Evolutionary conservation across 257 asterid species (phyloP).

Genomic region (Solanum pinnatisectum): DNA sequence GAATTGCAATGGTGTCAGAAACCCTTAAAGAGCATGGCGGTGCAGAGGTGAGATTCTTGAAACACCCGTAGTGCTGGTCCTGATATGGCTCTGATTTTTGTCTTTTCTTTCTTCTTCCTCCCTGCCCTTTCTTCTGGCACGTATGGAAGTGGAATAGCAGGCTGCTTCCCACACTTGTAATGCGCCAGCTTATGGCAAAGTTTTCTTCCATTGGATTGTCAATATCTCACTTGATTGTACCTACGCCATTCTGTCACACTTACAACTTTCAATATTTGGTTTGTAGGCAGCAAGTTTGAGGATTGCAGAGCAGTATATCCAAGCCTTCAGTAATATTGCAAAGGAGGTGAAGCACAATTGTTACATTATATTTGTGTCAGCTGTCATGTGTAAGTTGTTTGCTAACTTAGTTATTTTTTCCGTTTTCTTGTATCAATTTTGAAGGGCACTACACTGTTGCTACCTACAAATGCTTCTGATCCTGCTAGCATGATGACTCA

Average conservation of each 20-base stretch:
- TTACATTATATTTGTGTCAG: not conserved
- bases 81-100: not conserved
- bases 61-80: not conserved
- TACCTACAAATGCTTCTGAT: conserved; percentile 58
- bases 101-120: not conserved
- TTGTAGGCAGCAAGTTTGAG: conserved; percentile 86
- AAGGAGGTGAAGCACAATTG: conserved; percentile 48
- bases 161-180: not conserved
- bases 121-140: not conserved
- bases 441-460: conserved; percentile 74
- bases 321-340: conserved; percentile 71
- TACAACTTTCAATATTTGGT: not conserved
- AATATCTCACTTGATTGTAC: not conserved
- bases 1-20: conserved; percentile 59
- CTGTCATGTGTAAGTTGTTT: not conserved
- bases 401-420: not conserved
- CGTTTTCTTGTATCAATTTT: not conserved
- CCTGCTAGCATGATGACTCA: conserved; percentile 75
- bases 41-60: conserved; percentile 49
- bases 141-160: not conserved
- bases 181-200: not conserved
- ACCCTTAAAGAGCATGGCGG: conserved; percentile 60
- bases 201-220: not conserved
- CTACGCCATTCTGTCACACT: not conserved
- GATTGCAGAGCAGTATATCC: conserved; percentile 86